Percentiles rank a stretch among this genome's conserved stretches.
These are phyloP conservation scores for Ophiognomonia clavigignenti-juglandacearum DNA, from an alignment of 2,329 filamentous ascomycete genomes.

Conservation along the genomic window DNA sequence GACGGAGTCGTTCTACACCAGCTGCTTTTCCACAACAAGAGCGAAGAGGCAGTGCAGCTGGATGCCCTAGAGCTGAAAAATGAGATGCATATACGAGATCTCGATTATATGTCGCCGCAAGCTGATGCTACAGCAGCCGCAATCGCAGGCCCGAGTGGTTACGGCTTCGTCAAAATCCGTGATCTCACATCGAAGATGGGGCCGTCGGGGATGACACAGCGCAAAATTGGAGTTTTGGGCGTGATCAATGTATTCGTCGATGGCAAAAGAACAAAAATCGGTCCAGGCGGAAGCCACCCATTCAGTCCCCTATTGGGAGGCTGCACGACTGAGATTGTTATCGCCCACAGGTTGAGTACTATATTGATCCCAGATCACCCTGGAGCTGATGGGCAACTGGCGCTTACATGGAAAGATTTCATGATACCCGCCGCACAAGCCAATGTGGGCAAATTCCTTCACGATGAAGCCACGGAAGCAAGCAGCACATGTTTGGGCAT, in stretches of 20 bases:
- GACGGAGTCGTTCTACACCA: neutral
- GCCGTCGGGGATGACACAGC: too few relatives aligned
- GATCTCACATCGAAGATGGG: too few relatives aligned
- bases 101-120: neutral
- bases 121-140: neutral
- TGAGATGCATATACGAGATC: neutral
- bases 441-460: neutral
- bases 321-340: neutral
- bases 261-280: neutral
- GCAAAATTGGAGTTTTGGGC: neutral
- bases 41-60: neutral
- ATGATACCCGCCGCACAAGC: neutral
- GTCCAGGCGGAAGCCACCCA: too few relatives aligned
- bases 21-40: neutral
- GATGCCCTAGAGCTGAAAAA: neutral
- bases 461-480: too few relatives aligned
- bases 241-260: neutral
- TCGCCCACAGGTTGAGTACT: neutral
- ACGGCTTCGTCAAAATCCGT: constrained; percentile 1
- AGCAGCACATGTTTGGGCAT: too few relatives aligned
- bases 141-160: neutral
- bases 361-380: neutral
- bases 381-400: too few relatives aligned
- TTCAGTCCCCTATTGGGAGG: neutral
- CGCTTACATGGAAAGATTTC: neutral